Evolutionary conservation across 495 filamentous ascomycete species (phyloP).

Genomic region (Penicillium angulare): DNA sequence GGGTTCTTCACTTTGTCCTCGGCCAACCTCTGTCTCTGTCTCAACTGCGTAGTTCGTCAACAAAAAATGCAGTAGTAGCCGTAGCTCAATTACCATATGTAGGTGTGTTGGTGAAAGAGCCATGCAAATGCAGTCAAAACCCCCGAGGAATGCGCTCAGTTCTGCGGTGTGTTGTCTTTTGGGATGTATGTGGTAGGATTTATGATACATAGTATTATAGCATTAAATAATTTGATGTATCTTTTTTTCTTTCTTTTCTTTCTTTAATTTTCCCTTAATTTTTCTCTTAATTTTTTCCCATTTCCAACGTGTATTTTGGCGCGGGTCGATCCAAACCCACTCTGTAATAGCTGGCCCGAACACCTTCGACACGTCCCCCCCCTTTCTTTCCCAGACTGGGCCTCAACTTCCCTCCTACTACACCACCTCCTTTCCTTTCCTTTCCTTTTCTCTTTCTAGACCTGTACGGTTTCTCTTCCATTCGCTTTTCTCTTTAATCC

Average conservation of each 20-base stretch:
- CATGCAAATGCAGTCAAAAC: slow-evolving; percentile 10
- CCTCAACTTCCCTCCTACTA: slow-evolving; percentile 35
- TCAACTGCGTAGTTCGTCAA: too few relatives aligned
- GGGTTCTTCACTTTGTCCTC: too few relatives aligned
- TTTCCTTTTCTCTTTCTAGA: slow-evolving; percentile 23
- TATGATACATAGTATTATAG: neutral
- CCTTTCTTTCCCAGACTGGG: slow-evolving; percentile 13
- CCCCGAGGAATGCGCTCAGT: slow-evolving; percentile 2
- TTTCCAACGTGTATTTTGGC: neutral
- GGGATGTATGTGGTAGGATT: too few relatives aligned
- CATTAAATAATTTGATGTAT: neutral
- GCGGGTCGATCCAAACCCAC: slow-evolving; percentile 25
- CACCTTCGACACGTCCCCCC: slow-evolving; percentile 9
- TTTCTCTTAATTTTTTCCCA: neutral
- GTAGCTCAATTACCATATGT: too few relatives aligned
- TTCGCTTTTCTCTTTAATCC: slow-evolving; percentile 5
- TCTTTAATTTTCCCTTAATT: neutral
- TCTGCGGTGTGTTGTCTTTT: too few relatives aligned
- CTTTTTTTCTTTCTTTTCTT: neutral
- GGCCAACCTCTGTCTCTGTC: too few relatives aligned
- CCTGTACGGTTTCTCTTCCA: slow-evolving; percentile 14
- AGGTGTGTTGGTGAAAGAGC: neutral
- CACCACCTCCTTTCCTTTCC: slow-evolving; percentile 18
- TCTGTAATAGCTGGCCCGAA: slow-evolving; percentile 18
- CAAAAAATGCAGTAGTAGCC: too few relatives aligned